Evolutionary conservation across 257 asterid genomes (phyloP).

Genomic region (Scutellaria galericulata): DNA sequence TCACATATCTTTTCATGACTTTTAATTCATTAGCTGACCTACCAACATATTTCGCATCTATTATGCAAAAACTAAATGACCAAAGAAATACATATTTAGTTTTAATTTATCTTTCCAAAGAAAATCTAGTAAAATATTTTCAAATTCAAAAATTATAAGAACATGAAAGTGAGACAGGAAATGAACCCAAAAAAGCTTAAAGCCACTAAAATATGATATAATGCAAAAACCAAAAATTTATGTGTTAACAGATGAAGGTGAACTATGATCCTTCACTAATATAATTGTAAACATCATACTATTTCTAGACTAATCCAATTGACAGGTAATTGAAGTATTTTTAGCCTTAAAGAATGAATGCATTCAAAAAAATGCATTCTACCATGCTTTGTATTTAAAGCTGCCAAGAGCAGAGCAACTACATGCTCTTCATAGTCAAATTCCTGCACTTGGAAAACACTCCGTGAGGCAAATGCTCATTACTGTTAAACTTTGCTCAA

Average conservation of each 20-base stretch:
- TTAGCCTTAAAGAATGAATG: not conserved
- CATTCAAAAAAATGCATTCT: constrained; percentile 1
- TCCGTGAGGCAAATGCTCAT: constrained; percentile 2
- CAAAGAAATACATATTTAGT: not conserved
- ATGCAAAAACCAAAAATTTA: not conserved
- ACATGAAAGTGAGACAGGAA: not conserved
- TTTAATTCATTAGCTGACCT: not conserved
- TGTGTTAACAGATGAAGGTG: not conserved
- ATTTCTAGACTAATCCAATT: not conserved
- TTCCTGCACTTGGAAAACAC: constrained; percentile 8
- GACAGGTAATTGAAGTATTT: not conserved
- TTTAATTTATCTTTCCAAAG: not conserved
- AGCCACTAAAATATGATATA: constrained; percentile 5
- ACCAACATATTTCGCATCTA: not conserved
- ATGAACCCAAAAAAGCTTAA: not conserved
- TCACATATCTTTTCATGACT: not conserved
- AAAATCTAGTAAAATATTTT: not conserved
- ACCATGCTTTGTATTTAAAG: not conserved
- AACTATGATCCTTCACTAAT: not conserved
- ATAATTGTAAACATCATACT: not conserved
- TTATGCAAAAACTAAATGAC: not conserved
- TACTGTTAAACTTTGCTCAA: constrained; percentile 21
- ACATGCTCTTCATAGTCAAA: not conserved
- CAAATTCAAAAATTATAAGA: not conserved
- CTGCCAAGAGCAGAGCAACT: constrained; percentile 15